Evolutionary conservation across 192 early-diverging fungal genomes (phyloP).

Genomic region (Coemansia sp.): DNA sequence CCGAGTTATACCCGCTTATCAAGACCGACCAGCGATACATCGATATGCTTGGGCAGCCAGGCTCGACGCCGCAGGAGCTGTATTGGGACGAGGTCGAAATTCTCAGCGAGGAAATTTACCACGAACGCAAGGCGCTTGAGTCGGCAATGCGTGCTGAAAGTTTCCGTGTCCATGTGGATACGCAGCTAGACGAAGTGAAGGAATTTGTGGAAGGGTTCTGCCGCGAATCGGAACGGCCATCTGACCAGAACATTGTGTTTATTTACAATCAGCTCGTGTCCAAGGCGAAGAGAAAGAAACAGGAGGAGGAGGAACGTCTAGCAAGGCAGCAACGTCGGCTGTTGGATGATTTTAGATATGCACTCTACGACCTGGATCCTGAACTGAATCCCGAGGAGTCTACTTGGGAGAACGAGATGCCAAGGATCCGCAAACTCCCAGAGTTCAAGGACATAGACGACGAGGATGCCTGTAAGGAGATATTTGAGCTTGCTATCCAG

Average conservation of each 20-base stretch:
- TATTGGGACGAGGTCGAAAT: slow-evolving; percentile 91
- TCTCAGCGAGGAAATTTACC: slow-evolving; percentile 72
- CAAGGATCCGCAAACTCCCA: slow-evolving; percentile 23
- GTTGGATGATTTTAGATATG: slow-evolving; percentile 74
- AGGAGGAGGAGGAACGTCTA: slow-evolving; percentile 71
- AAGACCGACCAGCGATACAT: slow-evolving; percentile 68
- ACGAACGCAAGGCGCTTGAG: slow-evolving; percentile 66
- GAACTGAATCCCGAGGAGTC: slow-evolving; percentile 56
- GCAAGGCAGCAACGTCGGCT: slow-evolving; percentile 70
- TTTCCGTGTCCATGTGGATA: slow-evolving; percentile 22
- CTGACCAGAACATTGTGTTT: slow-evolving; percentile 16
- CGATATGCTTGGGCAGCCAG: slow-evolving; percentile 74
- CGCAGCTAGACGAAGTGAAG: slow-evolving; percentile 34
- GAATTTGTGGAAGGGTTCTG: slow-evolving; percentile 27
- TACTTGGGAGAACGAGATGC: slow-evolving; percentile 67
- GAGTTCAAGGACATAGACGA: slow-evolving; percentile 70
- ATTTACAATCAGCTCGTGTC: slow-evolving; percentile 57
- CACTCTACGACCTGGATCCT: slow-evolving; percentile 68
- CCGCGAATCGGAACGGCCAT: background rate
- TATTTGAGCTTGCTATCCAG: slow-evolving; percentile 73
- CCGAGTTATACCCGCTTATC: slow-evolving; percentile 75
- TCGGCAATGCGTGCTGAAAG: slow-evolving; percentile 30
- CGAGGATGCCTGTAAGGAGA: slow-evolving; percentile 64
- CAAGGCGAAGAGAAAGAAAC: slow-evolving; percentile 59
- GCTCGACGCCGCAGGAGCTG: slow-evolving; percentile 85